A percentile compares a stretch with the other conserved stretches of the same genome.
phyloP scores from a whole-genome alignment of 2,329 filamentous ascomycete genomes.

The Stagonosporopsis tanaceti region DNA sequence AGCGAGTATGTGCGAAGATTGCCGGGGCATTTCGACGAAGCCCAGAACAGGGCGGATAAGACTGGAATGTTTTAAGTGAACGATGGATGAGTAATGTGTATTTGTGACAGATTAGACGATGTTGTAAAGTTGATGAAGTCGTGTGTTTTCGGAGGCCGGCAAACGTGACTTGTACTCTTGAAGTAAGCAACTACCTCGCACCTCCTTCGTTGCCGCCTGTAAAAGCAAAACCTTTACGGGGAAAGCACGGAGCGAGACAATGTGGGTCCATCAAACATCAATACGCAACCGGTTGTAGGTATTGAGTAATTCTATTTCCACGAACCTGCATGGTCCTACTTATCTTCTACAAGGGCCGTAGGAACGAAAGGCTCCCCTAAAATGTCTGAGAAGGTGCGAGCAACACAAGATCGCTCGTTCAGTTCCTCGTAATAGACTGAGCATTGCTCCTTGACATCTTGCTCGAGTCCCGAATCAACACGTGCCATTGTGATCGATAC shows the following conservation, averaged over 20 bases:
- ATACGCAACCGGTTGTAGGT: not conserved
- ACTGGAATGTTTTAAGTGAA: not conserved
- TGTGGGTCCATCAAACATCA: not conserved
- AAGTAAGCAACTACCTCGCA: no score
- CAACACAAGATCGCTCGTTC: not conserved
- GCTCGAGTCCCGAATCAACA: not conserved
- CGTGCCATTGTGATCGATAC: not conserved
- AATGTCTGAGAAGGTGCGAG: conserved; percentile 10
- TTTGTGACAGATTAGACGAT: not conserved
- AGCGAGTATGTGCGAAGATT: not conserved
- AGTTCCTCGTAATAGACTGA: not conserved
- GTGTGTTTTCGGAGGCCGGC: no score
- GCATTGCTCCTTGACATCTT: not conserved
- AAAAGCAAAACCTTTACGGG: not conserved
- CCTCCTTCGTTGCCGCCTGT: no score
- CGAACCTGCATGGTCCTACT: not conserved
- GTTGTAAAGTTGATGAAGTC: not conserved
- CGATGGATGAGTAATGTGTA: not conserved
- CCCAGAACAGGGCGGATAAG: not conserved
- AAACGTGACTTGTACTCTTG: no score
- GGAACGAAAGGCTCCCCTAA: conserved; percentile 4
- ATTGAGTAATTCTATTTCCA: not conserved
- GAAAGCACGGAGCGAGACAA: not conserved
- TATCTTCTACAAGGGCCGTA: not conserved
- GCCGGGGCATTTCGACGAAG: not conserved